Conservation (phyloP, 2,329 filamentous ascomycete species). For the Simplicillium sp. region DNA sequence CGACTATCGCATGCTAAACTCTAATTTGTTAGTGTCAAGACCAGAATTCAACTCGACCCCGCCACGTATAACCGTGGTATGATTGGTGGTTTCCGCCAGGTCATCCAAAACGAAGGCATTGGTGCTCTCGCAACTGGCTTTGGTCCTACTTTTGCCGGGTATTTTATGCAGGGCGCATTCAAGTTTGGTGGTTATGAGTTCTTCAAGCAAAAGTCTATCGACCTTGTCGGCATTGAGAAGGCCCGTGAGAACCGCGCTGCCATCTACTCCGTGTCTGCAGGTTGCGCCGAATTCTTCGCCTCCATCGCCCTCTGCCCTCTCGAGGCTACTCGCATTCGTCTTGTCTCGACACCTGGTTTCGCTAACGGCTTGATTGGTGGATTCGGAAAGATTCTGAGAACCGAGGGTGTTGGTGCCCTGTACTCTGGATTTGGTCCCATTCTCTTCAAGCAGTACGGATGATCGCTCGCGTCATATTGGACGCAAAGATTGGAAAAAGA, state of each 20-base stretch:
- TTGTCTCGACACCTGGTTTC: slow-evolving; percentile 81
- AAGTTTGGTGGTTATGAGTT: slow-evolving; percentile 95
- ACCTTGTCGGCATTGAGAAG: slow-evolving; percentile 66
- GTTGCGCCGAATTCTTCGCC: slow-evolving; percentile 58
- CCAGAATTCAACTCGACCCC: slow-evolving; percentile 87
- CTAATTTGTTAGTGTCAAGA: slow-evolving; percentile 66
- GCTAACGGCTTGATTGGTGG: slow-evolving; percentile 70
- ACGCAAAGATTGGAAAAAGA: no score
- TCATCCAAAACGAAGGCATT: slow-evolving; percentile 75
- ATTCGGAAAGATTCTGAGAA: slow-evolving; percentile 74
- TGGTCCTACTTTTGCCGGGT: slow-evolving; percentile 79
- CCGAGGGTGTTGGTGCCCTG: slow-evolving; percentile 77
- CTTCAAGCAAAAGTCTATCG: slow-evolving; percentile 90
- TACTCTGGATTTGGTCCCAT: slow-evolving; percentile 88
- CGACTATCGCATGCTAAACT: slow-evolving; percentile 10
- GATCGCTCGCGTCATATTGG: not conserved
- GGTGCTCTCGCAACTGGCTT: slow-evolving; percentile 78
- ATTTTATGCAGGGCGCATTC: slow-evolving; percentile 90
- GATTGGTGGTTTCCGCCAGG: slow-evolving; percentile 78
- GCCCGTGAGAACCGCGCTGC: slow-evolving; percentile 71
- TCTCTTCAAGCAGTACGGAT: slow-evolving; percentile 65
- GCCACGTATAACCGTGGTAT: slow-evolving; percentile 81
- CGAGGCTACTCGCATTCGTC: slow-evolving; percentile 87
- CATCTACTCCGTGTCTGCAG: slow-evolving; percentile 68
- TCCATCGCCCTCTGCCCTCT: slow-evolving; percentile 84